Percentiles rank a stretch among this genome's conserved stretches.
phyloP scores from a whole-genome alignment of 148 eudicot genomes.

The Polygonum aviculare region DNA sequence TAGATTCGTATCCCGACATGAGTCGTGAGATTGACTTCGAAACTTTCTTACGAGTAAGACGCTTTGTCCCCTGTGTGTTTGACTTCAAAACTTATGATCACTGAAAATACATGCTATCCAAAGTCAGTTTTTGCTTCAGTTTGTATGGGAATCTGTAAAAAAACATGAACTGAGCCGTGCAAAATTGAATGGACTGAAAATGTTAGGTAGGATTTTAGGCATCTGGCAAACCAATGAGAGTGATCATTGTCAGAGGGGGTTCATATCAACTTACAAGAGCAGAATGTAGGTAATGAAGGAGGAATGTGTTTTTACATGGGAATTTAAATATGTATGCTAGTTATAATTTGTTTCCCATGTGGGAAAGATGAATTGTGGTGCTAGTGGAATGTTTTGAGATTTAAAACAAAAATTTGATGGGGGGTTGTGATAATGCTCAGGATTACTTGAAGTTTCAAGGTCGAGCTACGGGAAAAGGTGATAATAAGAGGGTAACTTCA shows the following conservation, averaged over 20 bases:
- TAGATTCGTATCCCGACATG: slow-evolving; percentile 46
- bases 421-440: slow-evolving; percentile 20
- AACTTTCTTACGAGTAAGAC: slow-evolving; percentile 74
- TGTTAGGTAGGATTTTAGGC: neutral
- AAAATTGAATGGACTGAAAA: neutral
- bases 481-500: slow-evolving; percentile 45
- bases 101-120: neutral
- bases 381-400: neutral
- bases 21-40: slow-evolving; percentile 70
- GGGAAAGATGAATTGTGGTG: neutral
- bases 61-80: neutral
- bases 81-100: neutral
- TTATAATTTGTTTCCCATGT: neutral
- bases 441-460: slow-evolving; percentile 53
- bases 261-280: neutral
- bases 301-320: neutral
- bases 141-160: neutral
- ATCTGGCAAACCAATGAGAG: neutral
- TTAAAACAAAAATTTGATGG: slow-evolving; percentile 5
- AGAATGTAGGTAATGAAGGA: slow-evolving; percentile 2
- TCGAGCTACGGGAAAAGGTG: slow-evolving; percentile 51
- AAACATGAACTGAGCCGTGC: neutral
- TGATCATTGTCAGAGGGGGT: neutral
- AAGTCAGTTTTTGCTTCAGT: neutral
- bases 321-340: neutral